These are phyloP conservation scores for Eugenia klotzschiana DNA, from an alignment of 441 rosid genomes.

Conservation along the genomic window DNA sequence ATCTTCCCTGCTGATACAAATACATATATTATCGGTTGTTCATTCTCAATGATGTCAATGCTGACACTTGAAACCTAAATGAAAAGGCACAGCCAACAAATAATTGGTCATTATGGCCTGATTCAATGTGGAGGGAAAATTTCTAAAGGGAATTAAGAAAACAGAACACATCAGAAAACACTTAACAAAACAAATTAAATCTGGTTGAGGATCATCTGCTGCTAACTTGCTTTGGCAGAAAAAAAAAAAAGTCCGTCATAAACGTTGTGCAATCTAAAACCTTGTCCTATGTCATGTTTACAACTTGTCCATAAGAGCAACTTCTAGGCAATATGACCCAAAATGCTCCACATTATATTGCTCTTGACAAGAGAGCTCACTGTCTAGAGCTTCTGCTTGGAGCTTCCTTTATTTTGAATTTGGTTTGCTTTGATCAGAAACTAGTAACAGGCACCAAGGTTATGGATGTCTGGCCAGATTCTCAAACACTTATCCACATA, in stretches of 20 bases:
- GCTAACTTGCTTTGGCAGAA: not conserved
- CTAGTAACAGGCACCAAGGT: not conserved
- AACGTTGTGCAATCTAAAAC: not conserved
- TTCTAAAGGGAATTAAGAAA: not conserved
- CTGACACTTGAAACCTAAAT: not conserved
- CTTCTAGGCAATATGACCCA: not conserved
- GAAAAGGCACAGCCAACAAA: not conserved
- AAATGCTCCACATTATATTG: not conserved
- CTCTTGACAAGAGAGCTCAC: not conserved
- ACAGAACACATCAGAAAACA: not conserved
- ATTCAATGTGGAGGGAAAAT: not conserved
- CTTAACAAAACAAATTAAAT: not conserved
- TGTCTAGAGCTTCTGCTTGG: not conserved
- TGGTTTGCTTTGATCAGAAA: not conserved
- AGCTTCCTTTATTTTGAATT: not conserved
- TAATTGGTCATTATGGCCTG: not conserved
- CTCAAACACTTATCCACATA: not conserved
- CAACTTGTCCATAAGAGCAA: not conserved
- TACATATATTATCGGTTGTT: not conserved
- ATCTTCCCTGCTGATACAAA: not conserved
- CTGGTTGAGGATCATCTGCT: not conserved
- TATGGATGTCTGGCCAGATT: not conserved
- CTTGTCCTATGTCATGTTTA: not conserved
- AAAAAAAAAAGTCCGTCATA: not conserved
- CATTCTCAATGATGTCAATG: not conserved